Percentiles rank a stretch among this genome's conserved stretches.
Conservation (phyloP, 192 early-diverging fungal species). For the Ambispora gerdemannii region DNA sequence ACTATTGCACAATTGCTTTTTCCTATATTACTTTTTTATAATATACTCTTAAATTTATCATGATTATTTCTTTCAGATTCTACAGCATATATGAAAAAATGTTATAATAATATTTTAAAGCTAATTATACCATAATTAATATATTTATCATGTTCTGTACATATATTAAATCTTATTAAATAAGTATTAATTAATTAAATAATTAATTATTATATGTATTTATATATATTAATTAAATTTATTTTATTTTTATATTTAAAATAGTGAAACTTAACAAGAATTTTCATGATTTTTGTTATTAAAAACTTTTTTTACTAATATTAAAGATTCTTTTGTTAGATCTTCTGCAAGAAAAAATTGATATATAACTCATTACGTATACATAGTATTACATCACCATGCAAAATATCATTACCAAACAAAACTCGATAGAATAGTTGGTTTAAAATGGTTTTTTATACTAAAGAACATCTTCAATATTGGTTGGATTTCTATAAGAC, state of each 20-base stretch:
- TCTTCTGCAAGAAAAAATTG: too few relatives aligned
- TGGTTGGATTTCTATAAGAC: not conserved
- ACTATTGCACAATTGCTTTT: slow-evolving; percentile 5
- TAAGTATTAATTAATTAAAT: too few relatives aligned
- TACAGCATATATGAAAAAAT: slow-evolving; percentile 3
- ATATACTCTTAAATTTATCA: not conserved
- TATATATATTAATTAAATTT: too few relatives aligned
- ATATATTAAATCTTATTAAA: slow-evolving; percentile 1
- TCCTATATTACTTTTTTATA: not conserved
- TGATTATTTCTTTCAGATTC: slow-evolving; percentile 14
- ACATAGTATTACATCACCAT: not conserved
- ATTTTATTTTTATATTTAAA: too few relatives aligned
- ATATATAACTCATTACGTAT: too few relatives aligned
- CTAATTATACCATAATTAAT: not conserved
- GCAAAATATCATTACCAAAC: slow-evolving; percentile 17
- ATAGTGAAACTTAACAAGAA: too few relatives aligned
- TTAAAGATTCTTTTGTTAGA: too few relatives aligned
- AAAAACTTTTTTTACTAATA: not conserved
- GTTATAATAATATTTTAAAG: not conserved
- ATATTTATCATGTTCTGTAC: not conserved
- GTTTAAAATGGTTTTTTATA: slow-evolving; percentile 20
- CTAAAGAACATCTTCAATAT: slow-evolving; percentile 6
- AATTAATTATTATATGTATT: too few relatives aligned
- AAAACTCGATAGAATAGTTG: slow-evolving; percentile 4
- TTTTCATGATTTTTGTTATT: not conserved